Evolutionary conservation across 371 early-diverging fungal genomes (phyloP).

Genomic region (Phascolomyces articulosus): DNA sequence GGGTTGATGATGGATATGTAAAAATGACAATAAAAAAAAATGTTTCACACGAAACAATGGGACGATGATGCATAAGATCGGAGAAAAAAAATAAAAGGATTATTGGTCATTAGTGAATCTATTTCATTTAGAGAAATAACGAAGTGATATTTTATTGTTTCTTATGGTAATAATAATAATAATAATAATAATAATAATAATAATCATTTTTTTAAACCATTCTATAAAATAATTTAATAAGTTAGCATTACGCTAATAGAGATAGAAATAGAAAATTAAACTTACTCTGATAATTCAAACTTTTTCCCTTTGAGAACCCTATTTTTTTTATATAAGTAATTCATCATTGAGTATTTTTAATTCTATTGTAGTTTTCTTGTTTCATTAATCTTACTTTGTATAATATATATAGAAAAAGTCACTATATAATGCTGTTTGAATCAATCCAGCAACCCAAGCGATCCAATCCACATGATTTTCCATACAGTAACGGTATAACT

Average conservation of each 20-base stretch:
- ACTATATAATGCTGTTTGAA: constrained; percentile 96
- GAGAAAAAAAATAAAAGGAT: too few species aligned
- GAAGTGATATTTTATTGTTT: too few species aligned
- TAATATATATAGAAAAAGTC: constrained; percentile 99
- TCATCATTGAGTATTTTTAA: too few species aligned
- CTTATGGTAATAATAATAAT: too few species aligned
- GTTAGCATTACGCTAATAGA: neutral
- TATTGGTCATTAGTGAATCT: too few species aligned
- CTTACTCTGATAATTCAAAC: constrained; percentile 70
- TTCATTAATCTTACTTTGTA: constrained; percentile 63
- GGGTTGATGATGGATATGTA: neutral
- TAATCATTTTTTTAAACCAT: constrained; percentile 10
- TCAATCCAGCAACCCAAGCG: constrained; percentile 83
- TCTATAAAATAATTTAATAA: constrained; percentile 1
- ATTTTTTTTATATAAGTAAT: neutral
- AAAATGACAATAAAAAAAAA: neutral
- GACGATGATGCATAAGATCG: too few species aligned
- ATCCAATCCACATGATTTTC: constrained; percentile 77
- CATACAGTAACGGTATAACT: constrained; percentile 73
- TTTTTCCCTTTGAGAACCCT: constrained; percentile 89
- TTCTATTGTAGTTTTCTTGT: too few species aligned
- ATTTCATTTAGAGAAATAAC: too few species aligned
- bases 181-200: constrained; percentile 21
- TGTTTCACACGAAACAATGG: constrained; percentile 1
- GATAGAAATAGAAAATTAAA: neutral